Conservation (phyloP, 805 yeast genomes). For the Candida sakaeoensis region DNA sequence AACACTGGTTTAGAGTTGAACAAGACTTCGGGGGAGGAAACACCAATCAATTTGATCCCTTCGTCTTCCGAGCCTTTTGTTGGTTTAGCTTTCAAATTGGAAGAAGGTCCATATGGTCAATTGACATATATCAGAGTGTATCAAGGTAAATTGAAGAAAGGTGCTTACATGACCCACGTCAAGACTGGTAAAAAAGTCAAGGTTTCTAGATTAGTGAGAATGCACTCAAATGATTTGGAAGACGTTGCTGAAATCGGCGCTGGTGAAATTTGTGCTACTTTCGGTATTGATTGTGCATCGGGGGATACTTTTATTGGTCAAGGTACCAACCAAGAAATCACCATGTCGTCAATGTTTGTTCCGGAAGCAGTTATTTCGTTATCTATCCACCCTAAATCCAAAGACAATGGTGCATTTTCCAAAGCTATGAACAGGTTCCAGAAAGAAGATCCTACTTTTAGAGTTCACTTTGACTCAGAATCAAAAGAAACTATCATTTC, state of each 20-base stretch:
- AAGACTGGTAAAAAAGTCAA: conserved; percentile 92
- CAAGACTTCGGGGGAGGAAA: conserved; percentile 48
- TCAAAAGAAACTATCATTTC: conserved; percentile 92
- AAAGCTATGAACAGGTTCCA: conserved; percentile 97
- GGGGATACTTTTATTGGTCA: conserved; percentile 97
- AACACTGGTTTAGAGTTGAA: conserved; percentile 83
- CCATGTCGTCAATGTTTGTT: conserved; percentile 97
- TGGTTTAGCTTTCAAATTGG: conserved; percentile 97
- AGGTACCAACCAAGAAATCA: conserved; percentile 52
- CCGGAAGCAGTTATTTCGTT: conserved; percentile 98
- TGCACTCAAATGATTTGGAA: conserved; percentile 99
- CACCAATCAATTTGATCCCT: conserved; percentile 70
- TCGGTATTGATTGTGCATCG: conserved; percentile 97
- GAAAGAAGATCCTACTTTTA: conserved; percentile 97
- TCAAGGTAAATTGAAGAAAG: conserved; percentile 92
- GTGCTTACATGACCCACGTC: conserved; percentile 81
- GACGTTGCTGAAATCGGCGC: conserved; percentile 94
- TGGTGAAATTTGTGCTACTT: conserved; percentile 99
- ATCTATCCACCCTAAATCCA: conserved; percentile 82
- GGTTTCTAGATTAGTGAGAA: conserved; percentile 89
- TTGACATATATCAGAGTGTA: conserved; percentile 94
- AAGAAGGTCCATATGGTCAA: conserved; percentile 98
- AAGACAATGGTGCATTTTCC: conserved; percentile 84
- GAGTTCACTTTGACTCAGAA: conserved; percentile 86
- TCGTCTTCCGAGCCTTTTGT: conserved; percentile 77